Evolutionary conservation across 2,329 filamentous ascomycete species (phyloP), one percentile per base, ranked within the genome.

Genomic region (Xylaria sp.): DNA sequence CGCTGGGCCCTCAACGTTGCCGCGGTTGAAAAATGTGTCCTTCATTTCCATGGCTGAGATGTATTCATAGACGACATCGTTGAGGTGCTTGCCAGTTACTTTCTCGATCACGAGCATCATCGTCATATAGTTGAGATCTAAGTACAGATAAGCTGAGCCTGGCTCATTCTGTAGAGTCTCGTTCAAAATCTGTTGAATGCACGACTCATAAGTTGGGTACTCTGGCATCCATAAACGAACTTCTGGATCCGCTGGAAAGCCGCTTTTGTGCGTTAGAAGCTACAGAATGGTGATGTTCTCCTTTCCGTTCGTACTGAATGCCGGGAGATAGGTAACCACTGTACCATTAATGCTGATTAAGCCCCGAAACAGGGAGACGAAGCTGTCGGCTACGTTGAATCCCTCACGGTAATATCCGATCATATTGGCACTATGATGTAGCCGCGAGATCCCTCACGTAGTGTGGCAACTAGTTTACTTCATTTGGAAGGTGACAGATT

Each of bases 221-320:
- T 66, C 51, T 18, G 62, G 58, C 59, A 50, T 69, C 66, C 66
- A 69, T 5, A 69, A 37, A 21, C 66, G 62, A 48, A 65, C 13
- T 42, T 21, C 37, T 10, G 62, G 66, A 27, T 69, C 66, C 42
- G 66, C 58, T 35, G 66, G 29, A 10, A 69, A 59, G 3, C 66
- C 66, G 27, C 66, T 69, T 12, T 62, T 69, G 44, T 69, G 66
- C 2, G 66, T 69, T 53, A 69, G 61, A 13, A 69, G 66, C 37
- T 69, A 44, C 12, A 65, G 37, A 25, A 69, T 60, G 3, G 66
- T 69, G 62, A 69, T 60, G 13, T 65, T 48, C 62, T 54, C 54
- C 35, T 69, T 69, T 35, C 66, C 59, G 40, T 69, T 69, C 2
- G 58, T 16, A 8, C 21, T 58, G 29, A 69, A 69, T 13, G 32